Conservation (phyloP, 2,329 filamentous ascomycete genomes). For the Colletotrichum sublineola region DNA sequence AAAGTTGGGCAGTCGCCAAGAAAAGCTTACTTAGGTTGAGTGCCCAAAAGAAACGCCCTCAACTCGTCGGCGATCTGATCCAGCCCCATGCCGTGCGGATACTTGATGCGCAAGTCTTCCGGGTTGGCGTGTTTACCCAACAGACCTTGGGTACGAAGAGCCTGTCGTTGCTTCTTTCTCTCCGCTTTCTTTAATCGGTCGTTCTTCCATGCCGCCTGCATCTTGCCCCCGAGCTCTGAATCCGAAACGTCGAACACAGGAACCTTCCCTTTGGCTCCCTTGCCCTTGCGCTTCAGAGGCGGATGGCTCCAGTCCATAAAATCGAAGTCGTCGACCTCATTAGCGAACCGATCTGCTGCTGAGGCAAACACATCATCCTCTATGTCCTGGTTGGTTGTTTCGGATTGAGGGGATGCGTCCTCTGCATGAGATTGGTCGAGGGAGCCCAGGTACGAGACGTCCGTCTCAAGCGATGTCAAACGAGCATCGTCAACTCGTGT, state of each 20-base stretch:
- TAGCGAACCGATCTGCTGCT: slow-evolving; percentile 23
- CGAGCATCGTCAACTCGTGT: background rate
- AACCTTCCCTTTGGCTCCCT: slow-evolving; percentile 69
- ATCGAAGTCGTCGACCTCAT: slow-evolving; percentile 77
- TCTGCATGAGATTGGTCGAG: slow-evolving; percentile 12
- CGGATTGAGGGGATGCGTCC: slow-evolving; percentile 5
- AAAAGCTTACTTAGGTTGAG: slow-evolving; percentile 44
- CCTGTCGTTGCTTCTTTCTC: slow-evolving; percentile 78
- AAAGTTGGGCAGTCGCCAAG: background rate
- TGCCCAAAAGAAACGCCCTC: slow-evolving; percentile 74
- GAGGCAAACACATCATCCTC: slow-evolving; percentile 36
- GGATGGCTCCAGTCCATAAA: slow-evolving; percentile 86
- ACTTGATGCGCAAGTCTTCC: slow-evolving; percentile 76
- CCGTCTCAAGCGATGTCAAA: slow-evolving; percentile 6
- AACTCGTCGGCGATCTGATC: slow-evolving; percentile 81
- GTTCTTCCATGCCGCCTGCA: slow-evolving; percentile 73
- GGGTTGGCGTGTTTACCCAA: slow-evolving; percentile 70
- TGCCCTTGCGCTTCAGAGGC: slow-evolving; percentile 72
- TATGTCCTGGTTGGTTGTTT: background rate
- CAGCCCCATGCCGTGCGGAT: slow-evolving; percentile 78
- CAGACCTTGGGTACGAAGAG: slow-evolving; percentile 74
- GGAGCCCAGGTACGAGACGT: slow-evolving; percentile 10
- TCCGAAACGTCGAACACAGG: slow-evolving; percentile 71
- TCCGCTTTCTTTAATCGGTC: slow-evolving; percentile 79
- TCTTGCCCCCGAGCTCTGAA: slow-evolving; percentile 72